A percentile compares a stretch with the other conserved stretches of the same genome.
These are phyloP conservation scores for Fusarium graminum DNA, from an alignment of 2,329 filamentous ascomycete species.

Conservation along the genomic window DNA sequence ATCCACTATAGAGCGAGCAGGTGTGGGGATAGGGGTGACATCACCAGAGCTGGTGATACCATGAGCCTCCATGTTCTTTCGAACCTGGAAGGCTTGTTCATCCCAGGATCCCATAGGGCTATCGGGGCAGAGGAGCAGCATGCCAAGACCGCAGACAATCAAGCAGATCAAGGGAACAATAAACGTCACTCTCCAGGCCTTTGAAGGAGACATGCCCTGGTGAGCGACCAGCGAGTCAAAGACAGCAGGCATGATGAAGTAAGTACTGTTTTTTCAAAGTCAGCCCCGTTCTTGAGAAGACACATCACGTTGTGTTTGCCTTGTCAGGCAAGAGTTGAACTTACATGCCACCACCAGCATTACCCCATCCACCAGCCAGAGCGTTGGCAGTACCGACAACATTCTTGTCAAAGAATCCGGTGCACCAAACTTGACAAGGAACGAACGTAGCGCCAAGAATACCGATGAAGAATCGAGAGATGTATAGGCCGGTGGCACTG, in stretches of 20 bases:
- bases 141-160: slow-evolving; percentile 71
- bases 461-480: slow-evolving; percentile 83
- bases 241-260: slow-evolving; percentile 93
- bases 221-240: slow-evolving; percentile 78
- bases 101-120: slow-evolving; percentile 87
- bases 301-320: background rate
- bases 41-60: slow-evolving; percentile 58
- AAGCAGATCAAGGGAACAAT: slow-evolving; percentile 86
- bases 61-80: slow-evolving; percentile 65
- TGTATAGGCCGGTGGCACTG: slow-evolving; percentile 72
- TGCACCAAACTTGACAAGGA: slow-evolving; percentile 92
- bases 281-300: background rate
- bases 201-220: slow-evolving; percentile 71
- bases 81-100: slow-evolving; percentile 72
- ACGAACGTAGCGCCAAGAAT: slow-evolving; percentile 84
- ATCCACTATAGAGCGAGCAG: slow-evolving; percentile 54
- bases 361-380: slow-evolving; percentile 86
- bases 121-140: slow-evolving; percentile 82
- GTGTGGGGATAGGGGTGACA: slow-evolving; percentile 64
- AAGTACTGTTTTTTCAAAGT: slow-evolving; percentile 66
- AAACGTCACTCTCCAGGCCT: slow-evolving; percentile 88
- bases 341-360: slow-evolving; percentile 83
- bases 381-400: slow-evolving; percentile 91
- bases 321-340: slow-evolving; percentile 9
- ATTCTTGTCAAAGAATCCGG: slow-evolving; percentile 93